Conservation (phyloP, 169 alveolate species). For the Sarcocystis neurona region DNA sequence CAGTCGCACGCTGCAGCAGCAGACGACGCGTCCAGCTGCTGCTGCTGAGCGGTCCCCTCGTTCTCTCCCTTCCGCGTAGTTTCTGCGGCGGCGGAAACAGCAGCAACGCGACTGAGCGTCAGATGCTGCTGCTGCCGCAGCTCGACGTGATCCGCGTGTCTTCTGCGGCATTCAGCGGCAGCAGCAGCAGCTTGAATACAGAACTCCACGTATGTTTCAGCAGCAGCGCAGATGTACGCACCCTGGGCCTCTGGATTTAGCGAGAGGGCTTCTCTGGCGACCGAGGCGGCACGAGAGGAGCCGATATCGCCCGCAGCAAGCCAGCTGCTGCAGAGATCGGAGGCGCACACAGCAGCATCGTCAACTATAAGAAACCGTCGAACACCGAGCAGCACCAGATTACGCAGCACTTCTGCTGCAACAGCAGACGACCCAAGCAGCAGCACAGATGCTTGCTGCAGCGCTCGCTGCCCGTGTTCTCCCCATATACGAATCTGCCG, state of each 20-base stretch:
- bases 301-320: slow-evolving; percentile 73
- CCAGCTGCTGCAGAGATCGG: slow-evolving; percentile 79
- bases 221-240: slow-evolving; percentile 31
- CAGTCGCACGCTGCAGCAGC: too few species aligned
- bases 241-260: slow-evolving; percentile 87
- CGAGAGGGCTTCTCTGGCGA: slow-evolving; percentile 72
- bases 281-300: slow-evolving; percentile 75
- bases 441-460: slow-evolving; percentile 72
- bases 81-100: too few species aligned
- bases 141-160: too few species aligned
- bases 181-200: too few species aligned
- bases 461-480: slow-evolving; percentile 78
- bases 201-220: background rate
- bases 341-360: slow-evolving; percentile 69
- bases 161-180: too few species aligned
- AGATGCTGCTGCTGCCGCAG: too few species aligned
- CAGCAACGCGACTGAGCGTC: too few species aligned
- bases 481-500: slow-evolving; percentile 85
- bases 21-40: too few species aligned
- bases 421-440: slow-evolving; percentile 76
- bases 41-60: too few species aligned
- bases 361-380: slow-evolving; percentile 82
- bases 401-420: slow-evolving; percentile 83
- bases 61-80: too few species aligned
- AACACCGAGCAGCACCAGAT: slow-evolving; percentile 84